phyloP scores from a whole-genome alignment of 2,329 filamentous ascomycete species.

The Ramularia collo-cygni region DNA sequence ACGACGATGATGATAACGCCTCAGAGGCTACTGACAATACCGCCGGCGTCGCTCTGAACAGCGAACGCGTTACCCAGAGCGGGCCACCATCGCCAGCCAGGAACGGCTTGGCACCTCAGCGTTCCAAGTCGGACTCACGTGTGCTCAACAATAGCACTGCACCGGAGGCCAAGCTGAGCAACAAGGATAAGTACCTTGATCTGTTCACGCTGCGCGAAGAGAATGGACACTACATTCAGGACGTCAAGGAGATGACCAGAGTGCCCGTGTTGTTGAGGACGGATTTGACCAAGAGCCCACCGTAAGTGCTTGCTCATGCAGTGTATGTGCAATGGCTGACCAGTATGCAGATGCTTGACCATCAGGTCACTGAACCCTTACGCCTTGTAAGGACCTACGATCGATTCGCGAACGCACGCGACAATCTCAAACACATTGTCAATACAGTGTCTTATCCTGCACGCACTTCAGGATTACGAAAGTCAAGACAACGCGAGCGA shows the following conservation, averaged over 20 bases:
- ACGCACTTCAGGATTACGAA: conserved; percentile 14
- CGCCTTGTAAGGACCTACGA: conserved; percentile 42
- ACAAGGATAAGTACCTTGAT: conserved; percentile 94
- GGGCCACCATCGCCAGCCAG: conserved; percentile 86
- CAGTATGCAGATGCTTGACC: conserved; percentile 60
- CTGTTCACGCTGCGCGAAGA: conserved; percentile 86
- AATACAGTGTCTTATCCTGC: conserved; percentile 7
- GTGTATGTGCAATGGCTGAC: conserved; percentile 3
- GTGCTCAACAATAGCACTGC: conserved; percentile 64
- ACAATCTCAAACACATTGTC: conserved; percentile 4
- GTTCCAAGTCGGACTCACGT: conserved; percentile 91
- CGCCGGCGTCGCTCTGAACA: conserved; percentile 76
- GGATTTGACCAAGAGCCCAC: conserved; percentile 95
- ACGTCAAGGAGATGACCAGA: conserved; percentile 94
- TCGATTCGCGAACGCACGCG: not conserved
- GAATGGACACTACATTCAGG: conserved; percentile 93
- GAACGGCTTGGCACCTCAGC: conserved; percentile 67
- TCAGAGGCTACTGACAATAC: conserved; percentile 87
- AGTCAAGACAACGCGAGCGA: conserved; percentile 10
- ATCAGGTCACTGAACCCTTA: conserved; percentile 77
- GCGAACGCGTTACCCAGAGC: conserved; percentile 85
- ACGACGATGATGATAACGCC: conserved; percentile 67
- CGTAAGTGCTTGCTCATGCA: conserved; percentile 59
- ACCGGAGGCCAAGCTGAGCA: conserved; percentile 71
- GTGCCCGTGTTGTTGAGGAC: conserved; percentile 98